Evolutionary conservation across 2,329 filamentous ascomycete genomes (phyloP).

Genomic region (Penicillium carneum): DNA sequence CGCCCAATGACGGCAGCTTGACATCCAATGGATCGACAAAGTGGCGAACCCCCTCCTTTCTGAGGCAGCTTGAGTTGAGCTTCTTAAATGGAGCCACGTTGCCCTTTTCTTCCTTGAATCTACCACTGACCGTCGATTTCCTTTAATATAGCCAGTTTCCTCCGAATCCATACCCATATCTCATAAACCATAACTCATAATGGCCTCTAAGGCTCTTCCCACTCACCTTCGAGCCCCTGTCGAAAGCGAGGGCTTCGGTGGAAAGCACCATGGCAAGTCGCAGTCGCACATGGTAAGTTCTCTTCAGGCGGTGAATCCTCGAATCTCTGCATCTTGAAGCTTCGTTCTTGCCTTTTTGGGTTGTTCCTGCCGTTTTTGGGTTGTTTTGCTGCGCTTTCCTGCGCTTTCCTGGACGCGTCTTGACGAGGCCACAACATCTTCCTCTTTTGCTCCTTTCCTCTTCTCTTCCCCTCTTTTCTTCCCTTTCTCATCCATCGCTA

Average conservation of each 20-base stretch:
- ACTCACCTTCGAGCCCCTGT: slow-evolving; percentile 76
- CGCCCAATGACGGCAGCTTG: slow-evolving; percentile 42
- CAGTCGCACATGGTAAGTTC: slow-evolving; percentile 64
- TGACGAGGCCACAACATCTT: background rate
- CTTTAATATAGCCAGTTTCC: slow-evolving; percentile 15
- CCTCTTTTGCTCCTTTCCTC: background rate
- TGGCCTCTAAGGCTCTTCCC: slow-evolving; percentile 81
- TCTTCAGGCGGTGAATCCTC: background rate
- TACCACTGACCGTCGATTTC: slow-evolving; percentile 14
- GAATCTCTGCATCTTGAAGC: background rate
- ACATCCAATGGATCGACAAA: slow-evolving; percentile 41
- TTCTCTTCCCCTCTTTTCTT: background rate
- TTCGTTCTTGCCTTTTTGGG: slow-evolving; percentile 1
- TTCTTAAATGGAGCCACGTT: slow-evolving; percentile 23
- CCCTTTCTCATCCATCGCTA: background rate
- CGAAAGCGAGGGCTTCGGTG: slow-evolving; percentile 50
- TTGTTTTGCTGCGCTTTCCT: background rate
- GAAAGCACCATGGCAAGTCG: slow-evolving; percentile 63
- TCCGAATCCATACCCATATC: slow-evolving; percentile 10
- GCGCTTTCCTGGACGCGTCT: background rate
- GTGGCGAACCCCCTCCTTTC: slow-evolving; percentile 34
- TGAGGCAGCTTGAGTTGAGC: background rate
- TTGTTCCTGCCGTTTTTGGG: background rate
- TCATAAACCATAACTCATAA: slow-evolving; percentile 49
- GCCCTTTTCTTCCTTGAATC: slow-evolving; percentile 4